Percentiles rank a stretch among this genome's conserved stretches.
Conservation (phyloP, 129 eudicot genomes). For the Ambrosia artemisiifolia region DNA sequence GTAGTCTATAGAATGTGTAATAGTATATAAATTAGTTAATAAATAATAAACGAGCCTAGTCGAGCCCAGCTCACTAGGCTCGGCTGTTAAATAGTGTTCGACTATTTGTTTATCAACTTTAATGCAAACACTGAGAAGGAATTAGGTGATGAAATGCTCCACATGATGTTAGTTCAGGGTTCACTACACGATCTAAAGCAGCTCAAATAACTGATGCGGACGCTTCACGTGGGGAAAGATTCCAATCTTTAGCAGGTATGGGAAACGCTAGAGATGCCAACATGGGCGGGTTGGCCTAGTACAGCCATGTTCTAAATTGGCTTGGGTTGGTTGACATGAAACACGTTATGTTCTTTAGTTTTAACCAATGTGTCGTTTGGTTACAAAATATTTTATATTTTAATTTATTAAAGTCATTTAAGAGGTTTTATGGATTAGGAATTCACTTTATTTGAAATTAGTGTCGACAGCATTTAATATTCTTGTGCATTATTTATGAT, state of each 20-base stretch:
- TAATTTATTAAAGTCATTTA: no score
- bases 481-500: neutral
- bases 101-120: no score
- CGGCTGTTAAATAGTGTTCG: no score
- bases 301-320: neutral
- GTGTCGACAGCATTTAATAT: neutral
- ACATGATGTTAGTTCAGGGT: neutral
- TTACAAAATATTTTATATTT: no score
- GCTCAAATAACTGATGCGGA: neutral
- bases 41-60: no score
- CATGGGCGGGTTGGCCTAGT: neutral
- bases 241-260: neutral
- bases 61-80: no score
- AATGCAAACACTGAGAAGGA: no score
- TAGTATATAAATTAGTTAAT: no score
- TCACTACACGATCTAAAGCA: conserved; percentile 8
- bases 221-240: no score
- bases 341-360: neutral
- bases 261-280: neutral
- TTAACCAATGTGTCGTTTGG: neutral
- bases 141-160: neutral
- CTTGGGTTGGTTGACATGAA: neutral
- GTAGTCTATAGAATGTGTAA: no score
- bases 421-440: no score
- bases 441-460: no score